Base-by-base conservation (phyloP, 306 rosid species). In the Castanea crenata region DNA sequence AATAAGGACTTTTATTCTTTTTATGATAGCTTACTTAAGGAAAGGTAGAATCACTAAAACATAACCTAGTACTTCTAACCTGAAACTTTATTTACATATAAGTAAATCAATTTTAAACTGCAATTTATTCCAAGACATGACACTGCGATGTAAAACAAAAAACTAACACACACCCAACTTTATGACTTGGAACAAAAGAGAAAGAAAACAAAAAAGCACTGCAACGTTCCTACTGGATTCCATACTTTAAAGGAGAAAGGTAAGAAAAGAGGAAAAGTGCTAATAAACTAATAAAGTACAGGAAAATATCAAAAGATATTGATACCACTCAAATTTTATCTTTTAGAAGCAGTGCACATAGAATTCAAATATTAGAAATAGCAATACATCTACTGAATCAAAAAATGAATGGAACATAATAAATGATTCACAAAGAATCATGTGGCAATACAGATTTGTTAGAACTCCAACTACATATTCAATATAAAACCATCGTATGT, bases 261-360 rank as follows among this genome's bases (percentile, higher is more conserved):
- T 56, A 9, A 5, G 71, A 18, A 78, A 68, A 78, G 73, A 74
- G 20, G 61, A 78, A 74, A 70, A 57, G 74, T 73, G 73, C 72
- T 35, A 15, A 27, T 71, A 82, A 79, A 88, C 72, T 35, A 15
- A 27, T 71, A 82, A 79, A 88, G 80, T 64, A 76, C 76, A 44
- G 46, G 75, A 62, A 71, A 78, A 51, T 5, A 34, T 65, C 52
- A 41, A 23, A 32, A 74, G 75, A 71, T 49, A 49, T 10, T 11
- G 16, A 49, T 57, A 57, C 76, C 77, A 25, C 51, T 78, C 14
- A 52, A 14, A 71, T 20, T 49, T 63, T 32, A 85, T 71, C 69
- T 64, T 75, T 74, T 61, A 61, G 69, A 75, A 78, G 61, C 79
- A 34, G 76, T 25, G 68, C 34, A 85, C 62, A 78, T 4, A 12